A percentile compares a stretch with the other conserved stretches of the same genome.
Evolutionary conservation across 2,329 filamentous ascomycete species (phyloP).

Genomic region (Aureobasidium sp.): DNA sequence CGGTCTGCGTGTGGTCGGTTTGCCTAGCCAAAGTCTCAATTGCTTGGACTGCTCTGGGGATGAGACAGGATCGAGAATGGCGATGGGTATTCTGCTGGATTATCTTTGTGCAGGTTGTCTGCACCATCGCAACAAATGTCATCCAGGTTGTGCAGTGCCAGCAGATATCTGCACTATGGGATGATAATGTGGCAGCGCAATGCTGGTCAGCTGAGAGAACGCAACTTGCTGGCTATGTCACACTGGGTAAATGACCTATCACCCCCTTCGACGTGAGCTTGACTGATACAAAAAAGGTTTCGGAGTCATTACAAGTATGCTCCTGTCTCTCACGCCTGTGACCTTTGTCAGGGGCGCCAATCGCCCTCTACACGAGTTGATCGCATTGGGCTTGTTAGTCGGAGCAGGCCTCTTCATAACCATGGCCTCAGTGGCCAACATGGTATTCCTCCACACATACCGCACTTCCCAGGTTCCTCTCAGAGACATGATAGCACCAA

Average conservation of each 20-base stretch:
- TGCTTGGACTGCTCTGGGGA: background rate
- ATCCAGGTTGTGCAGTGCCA: conserved; percentile 1
- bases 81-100: conserved; percentile 1
- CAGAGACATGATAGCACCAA: background rate
- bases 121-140: background rate
- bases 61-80: background rate
- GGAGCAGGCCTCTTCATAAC: background rate
- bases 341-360: background rate
- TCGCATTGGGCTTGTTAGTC: background rate
- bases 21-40: conserved; percentile 2
- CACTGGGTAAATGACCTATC: background rate
- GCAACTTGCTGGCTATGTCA: background rate
- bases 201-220: background rate
- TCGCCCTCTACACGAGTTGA: background rate
- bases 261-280: background rate
- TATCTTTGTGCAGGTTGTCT: background rate
- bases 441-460: background rate
- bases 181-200: background rate
- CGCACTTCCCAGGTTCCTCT: background rate
- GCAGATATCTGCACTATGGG: background rate
- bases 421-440: conserved; percentile 4
- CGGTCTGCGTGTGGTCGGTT: background rate
- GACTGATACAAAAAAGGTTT: background rate
- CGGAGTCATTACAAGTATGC: background rate
- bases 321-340: background rate